Base-by-base conservation (phyloP, 2,329 filamentous ascomycete genomes). In the Alternaria sp. region DNA sequence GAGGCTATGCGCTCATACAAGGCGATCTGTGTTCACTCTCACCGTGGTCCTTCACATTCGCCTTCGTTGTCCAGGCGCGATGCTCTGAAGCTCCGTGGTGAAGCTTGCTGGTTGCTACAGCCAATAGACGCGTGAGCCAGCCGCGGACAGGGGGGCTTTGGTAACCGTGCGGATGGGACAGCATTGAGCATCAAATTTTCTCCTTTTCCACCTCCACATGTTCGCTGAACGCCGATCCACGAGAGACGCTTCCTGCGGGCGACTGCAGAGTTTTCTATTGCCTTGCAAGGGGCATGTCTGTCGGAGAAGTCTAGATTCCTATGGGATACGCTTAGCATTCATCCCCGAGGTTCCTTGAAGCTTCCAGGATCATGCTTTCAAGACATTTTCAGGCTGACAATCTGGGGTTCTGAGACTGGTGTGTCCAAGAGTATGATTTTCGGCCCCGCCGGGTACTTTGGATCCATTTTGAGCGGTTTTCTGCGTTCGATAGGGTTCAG, bases 171-270 rank as follows among this genome's bases (percentile, higher is more conserved):
- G 56, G 54, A 49, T 56, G 51, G 21, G n/a, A 31, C 39, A 39
- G 48, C 54, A 56, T 55, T 37, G 54, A 64, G 51, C 54, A 56
- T 57, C 46, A 58, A 64, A 62, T 67, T 67, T 66, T 58, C 53
- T 54, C 58, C 54, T 50, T 58, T 33, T 14, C 29, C 31, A 41
- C 40, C 56, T 61, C 61, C 60, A 61, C 67, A 55, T 36, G 60
- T 68, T 69, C 66, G 66, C 66, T 68, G 37, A 14, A 69, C 66
- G 65, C 66, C 65, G 51, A 40, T 63, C 48, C 51, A 61, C 60
- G 54, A 58, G 51, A 46, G 29, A 24, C 45, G 26, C 11, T 39
- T 33, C 7, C 36, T 55, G 55, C 58, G 44, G 58, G 24, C 50
- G 33, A 39, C 11, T 61, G 58, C 55, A 64, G 58, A 66, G 39